phyloP scores from a whole-genome alignment of 192 early-diverging fungal species.

The Coemansia sp. region DNA sequence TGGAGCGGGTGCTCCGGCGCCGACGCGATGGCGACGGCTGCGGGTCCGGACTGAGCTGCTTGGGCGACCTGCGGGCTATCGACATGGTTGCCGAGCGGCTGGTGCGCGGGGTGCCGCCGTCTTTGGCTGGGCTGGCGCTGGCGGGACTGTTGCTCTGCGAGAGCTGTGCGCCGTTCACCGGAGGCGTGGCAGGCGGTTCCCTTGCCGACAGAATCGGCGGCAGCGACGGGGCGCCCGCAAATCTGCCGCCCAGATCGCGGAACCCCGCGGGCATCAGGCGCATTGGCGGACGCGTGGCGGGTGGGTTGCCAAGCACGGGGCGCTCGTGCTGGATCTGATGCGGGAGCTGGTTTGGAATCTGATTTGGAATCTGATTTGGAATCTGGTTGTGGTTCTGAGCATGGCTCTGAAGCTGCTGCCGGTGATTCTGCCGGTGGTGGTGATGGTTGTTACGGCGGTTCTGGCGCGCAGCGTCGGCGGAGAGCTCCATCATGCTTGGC shows the following conservation, averaged over 20 bases:
- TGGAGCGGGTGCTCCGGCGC: background rate
- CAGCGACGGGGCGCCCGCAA: background rate
- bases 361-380: background rate
- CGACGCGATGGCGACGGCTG: background rate
- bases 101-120: background rate
- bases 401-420: background rate
- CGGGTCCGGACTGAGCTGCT: background rate
- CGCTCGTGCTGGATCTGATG: background rate
- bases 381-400: background rate
- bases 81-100: background rate
- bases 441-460: background rate
- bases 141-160: background rate
- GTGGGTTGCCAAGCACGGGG: background rate
- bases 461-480: background rate
- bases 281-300: background rate
- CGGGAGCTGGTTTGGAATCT: slow-evolving; percentile 1
- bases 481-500: slow-evolving; percentile 46
- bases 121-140: background rate
- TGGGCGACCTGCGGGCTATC: background rate
- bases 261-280: background rate
- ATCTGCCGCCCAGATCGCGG: background rate
- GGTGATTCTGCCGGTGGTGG: background rate
- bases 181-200: background rate
- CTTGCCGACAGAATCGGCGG: slow-evolving; percentile 1
- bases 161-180: background rate